phyloP scores from a whole-genome alignment of 192 early-diverging fungal species.

The Coemansia sp. region DNA sequence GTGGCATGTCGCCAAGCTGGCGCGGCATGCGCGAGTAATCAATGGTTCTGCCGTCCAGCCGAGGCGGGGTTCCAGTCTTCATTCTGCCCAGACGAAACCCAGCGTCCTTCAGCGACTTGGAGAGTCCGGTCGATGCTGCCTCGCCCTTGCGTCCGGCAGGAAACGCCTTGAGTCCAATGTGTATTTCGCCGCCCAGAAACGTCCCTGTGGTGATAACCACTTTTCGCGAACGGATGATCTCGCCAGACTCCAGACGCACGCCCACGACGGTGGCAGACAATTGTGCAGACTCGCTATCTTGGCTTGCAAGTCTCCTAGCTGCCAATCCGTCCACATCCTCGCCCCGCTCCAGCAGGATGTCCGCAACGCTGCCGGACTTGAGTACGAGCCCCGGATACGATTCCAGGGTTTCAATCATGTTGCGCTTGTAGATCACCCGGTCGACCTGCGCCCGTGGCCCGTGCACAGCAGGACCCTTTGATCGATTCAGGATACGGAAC shows the following conservation, averaged over 20 bases:
- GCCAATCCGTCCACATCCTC: conserved; percentile 24
- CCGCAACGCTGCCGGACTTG: conserved; percentile 68
- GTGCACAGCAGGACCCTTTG: conserved; percentile 81
- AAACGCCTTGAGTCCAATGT: conserved; percentile 69
- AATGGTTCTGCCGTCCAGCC: conserved; percentile 74
- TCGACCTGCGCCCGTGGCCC: conserved; percentile 84
- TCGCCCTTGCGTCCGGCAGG: conserved; percentile 76
- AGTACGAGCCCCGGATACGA: conserved; percentile 72
- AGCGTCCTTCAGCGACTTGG: conserved; percentile 69
- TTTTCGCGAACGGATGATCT: conserved; percentile 66
- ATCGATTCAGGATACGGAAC: conserved; percentile 78
- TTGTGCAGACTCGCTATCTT: conserved; percentile 27
- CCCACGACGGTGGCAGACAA: conserved; percentile 55
- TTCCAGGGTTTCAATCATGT: conserved; percentile 65
- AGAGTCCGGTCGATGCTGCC: conserved; percentile 72
- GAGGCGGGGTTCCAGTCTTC: conserved; percentile 84
- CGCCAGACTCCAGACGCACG: conserved; percentile 66
- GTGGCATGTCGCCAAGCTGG: conserved; percentile 72
- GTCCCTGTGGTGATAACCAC: conserved; percentile 83
- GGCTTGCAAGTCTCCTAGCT: conserved; percentile 31
- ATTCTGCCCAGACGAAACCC: conserved; percentile 77
- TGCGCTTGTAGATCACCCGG: conserved; percentile 72
- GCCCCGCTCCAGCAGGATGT: conserved; percentile 62
- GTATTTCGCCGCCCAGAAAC: conserved; percentile 81
- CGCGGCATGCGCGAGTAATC: conserved; percentile 65